Conservation (phyloP, 2,329 filamentous ascomycete genomes). For the Fusarium sp. region DNA sequence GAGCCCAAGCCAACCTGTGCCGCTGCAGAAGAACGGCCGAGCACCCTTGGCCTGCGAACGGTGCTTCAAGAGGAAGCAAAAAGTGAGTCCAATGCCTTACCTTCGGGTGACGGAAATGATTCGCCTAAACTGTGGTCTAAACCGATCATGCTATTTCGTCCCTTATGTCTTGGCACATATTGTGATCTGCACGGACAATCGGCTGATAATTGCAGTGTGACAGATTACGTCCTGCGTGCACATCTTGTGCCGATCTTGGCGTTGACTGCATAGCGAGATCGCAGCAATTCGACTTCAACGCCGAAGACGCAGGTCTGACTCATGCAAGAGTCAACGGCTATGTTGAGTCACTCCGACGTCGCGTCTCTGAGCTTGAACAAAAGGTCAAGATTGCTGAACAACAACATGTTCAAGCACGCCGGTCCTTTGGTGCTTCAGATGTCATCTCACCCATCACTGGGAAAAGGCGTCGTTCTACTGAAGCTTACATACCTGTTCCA, state of each 20-base stretch:
- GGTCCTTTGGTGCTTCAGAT: background rate
- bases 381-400: constrained; percentile 13
- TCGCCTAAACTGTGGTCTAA: too few species aligned
- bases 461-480: background rate
- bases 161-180: background rate
- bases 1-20: constrained; percentile 1
- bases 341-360: constrained; percentile 13
- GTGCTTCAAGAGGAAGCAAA: constrained; percentile 36
- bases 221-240: constrained; percentile 10
- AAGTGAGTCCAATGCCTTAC: background rate
- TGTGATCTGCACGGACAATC: background rate
- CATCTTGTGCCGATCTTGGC: constrained; percentile 18
- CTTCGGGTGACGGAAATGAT: background rate
- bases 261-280: constrained; percentile 21
- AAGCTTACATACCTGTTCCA: background rate
- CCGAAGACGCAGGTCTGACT: constrained; percentile 19
- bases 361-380: constrained; percentile 15
- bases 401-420: background rate
- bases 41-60: constrained; percentile 26
- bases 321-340: constrained; percentile 23
- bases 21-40: constrained; percentile 8
- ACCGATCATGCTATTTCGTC: too few species aligned
- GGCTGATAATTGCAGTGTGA: constrained; percentile 1
- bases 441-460: background rate
- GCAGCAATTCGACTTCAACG: constrained; percentile 26